Base-by-base conservation (phyloP, 305 asterid species). In the Rubia peregrina region DNA sequence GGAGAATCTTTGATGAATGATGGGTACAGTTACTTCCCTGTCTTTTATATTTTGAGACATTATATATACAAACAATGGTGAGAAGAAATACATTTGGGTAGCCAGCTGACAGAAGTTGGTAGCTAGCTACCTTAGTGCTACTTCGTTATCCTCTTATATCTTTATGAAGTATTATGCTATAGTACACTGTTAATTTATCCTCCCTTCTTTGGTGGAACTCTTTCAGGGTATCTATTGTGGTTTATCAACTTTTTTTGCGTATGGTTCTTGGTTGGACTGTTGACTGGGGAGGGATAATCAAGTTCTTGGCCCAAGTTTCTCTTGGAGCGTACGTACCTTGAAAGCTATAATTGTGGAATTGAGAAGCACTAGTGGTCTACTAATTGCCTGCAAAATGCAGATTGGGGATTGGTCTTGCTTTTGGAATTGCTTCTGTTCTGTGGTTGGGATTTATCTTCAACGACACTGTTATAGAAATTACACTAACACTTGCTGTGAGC, bases 381-480 rank as follows among this genome's bases (percentile, higher is more conserved):
- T 68, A 69, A 62, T 65, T 76, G 73, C 73, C 83, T 69, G 71
- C 70, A 41, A 77, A 77, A 71, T 76, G 73, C 90, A 94, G 98
- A 59, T 91, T 94, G 56, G 95, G 86, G 74, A 55, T 88, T 65
- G 99, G 99, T 72, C 78, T 91, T 75, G 98, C 93, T 78, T 94
- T 89, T 74, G 99, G 98, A 78, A 75, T 91, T 73, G 85, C 84
- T 71, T 91, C 99, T 13, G 90, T 91, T 65, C 70, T 94, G 77
- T 91, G 99, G 99, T 88, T 94, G 83, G 91, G 99, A 73, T 94
- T 81, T 81, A 89, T 94, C 85, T 94, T 94, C 93, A 91, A 94
- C 78, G 99, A 94, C 82, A 91, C 99, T 9, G 95, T 91, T 78
- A 94, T 91, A 76, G 97, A 94, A 84, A 89, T 94, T 74, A 82